A percentile compares a stretch with the other conserved stretches of the same genome.
phyloP scores from a whole-genome alignment of 78 protist genomes.

The Speleostelium caveatum region DNA sequence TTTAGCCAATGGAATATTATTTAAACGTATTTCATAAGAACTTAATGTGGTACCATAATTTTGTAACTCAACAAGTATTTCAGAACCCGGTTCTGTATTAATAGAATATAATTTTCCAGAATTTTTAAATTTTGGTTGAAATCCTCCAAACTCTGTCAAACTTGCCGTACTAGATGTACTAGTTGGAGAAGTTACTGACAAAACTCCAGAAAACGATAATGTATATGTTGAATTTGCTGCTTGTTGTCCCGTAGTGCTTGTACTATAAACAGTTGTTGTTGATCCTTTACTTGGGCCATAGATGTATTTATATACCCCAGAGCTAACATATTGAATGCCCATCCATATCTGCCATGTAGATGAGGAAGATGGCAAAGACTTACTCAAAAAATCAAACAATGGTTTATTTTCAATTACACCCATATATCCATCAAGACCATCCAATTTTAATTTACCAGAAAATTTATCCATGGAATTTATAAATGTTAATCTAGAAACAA shows the following conservation, averaged over 20 bases:
- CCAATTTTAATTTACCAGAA: not conserved
- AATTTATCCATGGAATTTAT: not conserved
- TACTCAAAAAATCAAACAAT: not conserved
- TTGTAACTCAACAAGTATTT: not conserved
- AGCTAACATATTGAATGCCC: too few relatives aligned
- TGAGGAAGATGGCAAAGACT: slow-evolving; percentile 5
- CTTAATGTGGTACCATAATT: slow-evolving; percentile 28
- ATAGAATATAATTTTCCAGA: not conserved
- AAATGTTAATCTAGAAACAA: not conserved
- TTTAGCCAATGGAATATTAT: too few relatives aligned
- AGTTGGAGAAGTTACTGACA: not conserved
- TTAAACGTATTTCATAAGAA: not conserved
- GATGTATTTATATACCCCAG: too few relatives aligned
- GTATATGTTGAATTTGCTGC: not conserved
- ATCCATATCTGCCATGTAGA: slow-evolving; percentile 7
- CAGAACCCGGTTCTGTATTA: slow-evolving; percentile 6
- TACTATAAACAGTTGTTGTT: not conserved
- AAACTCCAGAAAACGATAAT: not conserved
- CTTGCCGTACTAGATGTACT: not conserved
- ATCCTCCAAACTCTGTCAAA: slow-evolving; percentile 21
- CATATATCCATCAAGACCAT: slow-evolving; percentile 16
- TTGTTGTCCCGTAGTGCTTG: not conserved
- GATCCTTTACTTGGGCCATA: slow-evolving; percentile 17
- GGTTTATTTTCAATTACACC: not conserved
- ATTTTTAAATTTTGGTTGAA: not conserved